Evolutionary conservation across 208 protist species (phyloP), one percentile per base, ranked within the genome.

Genomic region (Acanthamoeba culbertsoni): DNA sequence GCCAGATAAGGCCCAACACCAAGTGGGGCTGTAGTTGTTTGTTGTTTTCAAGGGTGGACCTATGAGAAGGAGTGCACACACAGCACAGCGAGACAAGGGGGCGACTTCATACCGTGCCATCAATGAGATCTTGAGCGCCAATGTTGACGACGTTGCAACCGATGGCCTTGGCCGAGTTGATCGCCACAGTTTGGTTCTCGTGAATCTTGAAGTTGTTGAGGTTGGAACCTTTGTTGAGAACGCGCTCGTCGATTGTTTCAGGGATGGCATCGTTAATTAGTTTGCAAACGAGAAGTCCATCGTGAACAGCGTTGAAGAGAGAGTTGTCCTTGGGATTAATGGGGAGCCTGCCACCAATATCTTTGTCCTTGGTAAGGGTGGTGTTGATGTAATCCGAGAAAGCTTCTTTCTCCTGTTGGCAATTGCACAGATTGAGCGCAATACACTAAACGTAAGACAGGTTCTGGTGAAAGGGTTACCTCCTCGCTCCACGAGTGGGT

Each of bases 81-180:
- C 28, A 6, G 59, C n/a, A 73, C 6, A 79, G 8, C 68, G 28
- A 79, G 31, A 6, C 1, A 79, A 1, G 12, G 73, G 12, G 28
- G 18, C 10, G 75, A 55, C 40, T 51, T 12, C 79, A 8, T 88
- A 91, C 86, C 8, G 48, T 68, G 89, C 94, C 94, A 12, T 95
- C 94, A 16, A 92, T 94, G 35, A 98, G n/a, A 91, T 97, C 97
- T 35, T 93, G 31, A n/a, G 97, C 84, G 55, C 96, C 96, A 95
- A 98, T 98, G 93, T 98, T 98, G 62, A 98, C 95, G 45, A 98
- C 88, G 37, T 95, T 96, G 94, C 95, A 97, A 84, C 98, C 98
- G 77, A 98, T 98, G 55, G 96, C 96, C 55, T 94, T 95, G 37
- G 97, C 97, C 28, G 95, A 97, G 93, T 98, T 98, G 86, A 98